These are phyloP conservation scores for Alternaria sp. DNA, from an alignment of 2,329 filamentous ascomycete species.

Conservation along the genomic window DNA sequence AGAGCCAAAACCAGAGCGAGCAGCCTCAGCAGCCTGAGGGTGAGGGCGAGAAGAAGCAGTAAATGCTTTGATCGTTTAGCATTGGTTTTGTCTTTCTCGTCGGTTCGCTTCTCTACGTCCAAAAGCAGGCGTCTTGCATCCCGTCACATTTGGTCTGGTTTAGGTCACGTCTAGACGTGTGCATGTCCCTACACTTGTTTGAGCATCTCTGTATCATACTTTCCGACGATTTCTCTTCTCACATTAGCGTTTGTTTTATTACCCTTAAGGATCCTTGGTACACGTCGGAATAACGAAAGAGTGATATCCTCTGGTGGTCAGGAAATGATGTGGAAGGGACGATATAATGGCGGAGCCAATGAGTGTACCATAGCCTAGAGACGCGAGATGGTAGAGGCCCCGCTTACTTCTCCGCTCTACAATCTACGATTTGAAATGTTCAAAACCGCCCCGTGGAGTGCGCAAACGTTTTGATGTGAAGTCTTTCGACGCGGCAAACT, in stretches of 20 bases:
- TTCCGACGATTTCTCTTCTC: constrained; percentile 45
- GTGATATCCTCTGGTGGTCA: constrained; percentile 34
- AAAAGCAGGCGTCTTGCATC: constrained; percentile 54
- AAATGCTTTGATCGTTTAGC: constrained; percentile 45
- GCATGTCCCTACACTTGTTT: constrained; percentile 39
- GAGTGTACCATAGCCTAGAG: constrained; percentile 43
- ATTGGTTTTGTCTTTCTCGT: constrained; percentile 33
- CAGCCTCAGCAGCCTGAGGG: constrained; percentile 56
- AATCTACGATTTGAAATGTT: constrained; percentile 29
- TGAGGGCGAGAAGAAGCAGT: constrained; percentile 78
- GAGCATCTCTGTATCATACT: constrained; percentile 48
- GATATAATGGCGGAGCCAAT: constrained; percentile 30
- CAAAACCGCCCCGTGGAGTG: neutral
- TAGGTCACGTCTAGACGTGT: constrained; percentile 46
- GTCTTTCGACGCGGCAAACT: neutral
- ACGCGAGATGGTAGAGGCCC: constrained; percentile 43
- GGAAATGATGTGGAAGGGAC: constrained; percentile 29
- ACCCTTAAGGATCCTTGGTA: constrained; percentile 35
- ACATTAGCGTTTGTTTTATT: constrained; percentile 43
- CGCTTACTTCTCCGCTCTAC: constrained; percentile 45
- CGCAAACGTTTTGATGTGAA: neutral
- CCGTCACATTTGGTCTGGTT: constrained; percentile 39
- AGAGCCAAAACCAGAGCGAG: constrained; percentile 60
- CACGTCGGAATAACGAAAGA: constrained; percentile 35
- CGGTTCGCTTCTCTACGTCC: constrained; percentile 38